phyloP scores from a whole-genome alignment of 331 rosid species.

The Spiraea crenata region DNA sequence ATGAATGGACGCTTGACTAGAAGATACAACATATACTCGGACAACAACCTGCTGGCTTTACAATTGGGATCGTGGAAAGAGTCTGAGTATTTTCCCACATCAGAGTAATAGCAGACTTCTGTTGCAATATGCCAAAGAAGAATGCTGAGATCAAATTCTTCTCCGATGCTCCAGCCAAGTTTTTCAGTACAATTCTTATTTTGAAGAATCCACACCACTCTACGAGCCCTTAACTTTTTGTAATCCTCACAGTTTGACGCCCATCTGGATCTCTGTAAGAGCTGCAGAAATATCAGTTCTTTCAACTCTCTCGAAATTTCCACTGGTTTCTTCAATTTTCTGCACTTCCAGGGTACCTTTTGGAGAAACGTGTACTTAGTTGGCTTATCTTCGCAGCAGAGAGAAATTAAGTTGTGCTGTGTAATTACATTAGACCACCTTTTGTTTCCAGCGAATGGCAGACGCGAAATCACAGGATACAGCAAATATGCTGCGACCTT shows the following conservation, averaged over 20 bases:
- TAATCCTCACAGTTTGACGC: not conserved
- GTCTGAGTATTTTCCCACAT: not conserved
- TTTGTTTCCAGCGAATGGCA: not conserved
- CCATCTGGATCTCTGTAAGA: not conserved
- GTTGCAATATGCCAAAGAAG: slow-evolving; percentile 50
- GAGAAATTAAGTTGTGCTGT: slow-evolving; percentile 23
- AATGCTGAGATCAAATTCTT: slow-evolving; percentile 35
- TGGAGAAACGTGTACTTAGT: not conserved
- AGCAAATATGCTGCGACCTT: not conserved
- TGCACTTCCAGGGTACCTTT: not conserved
- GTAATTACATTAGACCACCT: slow-evolving; percentile 37
- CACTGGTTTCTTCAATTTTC: not conserved
- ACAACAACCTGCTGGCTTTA: slow-evolving; percentile 25
- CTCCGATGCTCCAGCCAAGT: slow-evolving; percentile 19
- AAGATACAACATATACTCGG: slow-evolving; percentile 35
- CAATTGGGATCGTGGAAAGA: no score
- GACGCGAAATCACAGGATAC: not conserved
- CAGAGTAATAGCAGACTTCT: slow-evolving; percentile 22
- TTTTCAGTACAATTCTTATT: not conserved
- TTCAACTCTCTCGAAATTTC: not conserved
- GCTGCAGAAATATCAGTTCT: slow-evolving; percentile 4
- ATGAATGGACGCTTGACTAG: slow-evolving; percentile 27
- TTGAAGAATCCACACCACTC: not conserved
- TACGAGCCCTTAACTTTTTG: not conserved
- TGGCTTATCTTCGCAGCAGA: slow-evolving; percentile 13